Evolutionary conservation across 176 grass and related monocot genomes (phyloP), one percentile per base, ranked within the genome.

Genomic region (Aegilops longissima): DNA sequence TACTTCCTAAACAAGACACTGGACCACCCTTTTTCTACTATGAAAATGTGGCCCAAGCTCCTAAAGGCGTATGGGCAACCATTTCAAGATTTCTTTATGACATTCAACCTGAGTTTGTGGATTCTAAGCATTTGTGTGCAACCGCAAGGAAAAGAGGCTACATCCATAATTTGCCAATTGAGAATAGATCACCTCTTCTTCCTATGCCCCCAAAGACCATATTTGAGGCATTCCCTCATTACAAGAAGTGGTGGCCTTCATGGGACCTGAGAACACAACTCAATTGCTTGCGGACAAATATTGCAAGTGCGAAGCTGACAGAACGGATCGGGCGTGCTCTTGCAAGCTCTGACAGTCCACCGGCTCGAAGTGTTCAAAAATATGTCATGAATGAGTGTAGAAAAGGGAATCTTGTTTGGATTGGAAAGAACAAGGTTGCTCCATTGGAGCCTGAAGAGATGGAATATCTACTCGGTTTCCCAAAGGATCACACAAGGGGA

Each of bases 21-120:
- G 96, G 96, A 3, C 90, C 90, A 36, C 96, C 96, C 0, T 98
- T 84, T 61, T 98, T 98, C 76, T 98, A 91, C 14, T 95, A 94
- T 45, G 93, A 95, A 69, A 98, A 95, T 61, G 93, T 95, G 5
- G 90, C 95, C 5, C 79, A 91, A 35, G 84, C 96, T 52, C 96
- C 96, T 38, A 95, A 92, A 73, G 91, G 93, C 17, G 73, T 90
- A 8, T 98, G 95, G 95, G 10, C 83, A 25, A 90, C 49, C 1
- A 95, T 98, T 18, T 94, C 95, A 12, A 85, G 90, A 4, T 92
- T 89, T 24, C 54, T 98, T 24, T 92, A 93, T 87, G 96, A 89
- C 16, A 82, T 94, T 42, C 23, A 85, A 23, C 93, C 96, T 0
- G 96, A 98, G 66, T 95, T 92, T 72, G 90, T 98, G 9, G 93